Conservation (phyloP, 441 rosid species). For the Aquilaria agallochum region DNA sequence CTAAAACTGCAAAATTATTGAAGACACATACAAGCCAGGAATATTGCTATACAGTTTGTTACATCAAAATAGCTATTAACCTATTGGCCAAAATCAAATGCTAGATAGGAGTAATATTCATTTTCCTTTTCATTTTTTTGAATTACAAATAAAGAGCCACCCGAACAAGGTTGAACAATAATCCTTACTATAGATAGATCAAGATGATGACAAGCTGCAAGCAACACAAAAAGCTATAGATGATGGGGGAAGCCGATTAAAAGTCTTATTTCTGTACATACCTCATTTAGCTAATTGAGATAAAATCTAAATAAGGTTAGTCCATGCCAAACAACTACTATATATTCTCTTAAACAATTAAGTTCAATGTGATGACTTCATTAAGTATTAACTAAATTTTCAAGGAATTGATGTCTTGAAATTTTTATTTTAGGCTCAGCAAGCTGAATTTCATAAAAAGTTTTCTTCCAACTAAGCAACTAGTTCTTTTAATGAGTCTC, state of each 20-base stretch:
- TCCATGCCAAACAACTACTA: background rate
- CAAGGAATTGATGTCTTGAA: no score
- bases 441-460: no score
- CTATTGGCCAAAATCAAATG: no score
- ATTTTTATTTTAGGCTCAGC: no score
- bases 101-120: background rate
- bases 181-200: slow-evolving; percentile 93
- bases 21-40: slow-evolving; percentile 49
- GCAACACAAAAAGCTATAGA: slow-evolving; percentile 72
- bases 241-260: slow-evolving; percentile 67
- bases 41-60: slow-evolving; percentile 10
- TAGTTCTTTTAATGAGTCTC: no score
- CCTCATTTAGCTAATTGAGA: slow-evolving; percentile 7
- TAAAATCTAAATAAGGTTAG: slow-evolving; percentile 3
- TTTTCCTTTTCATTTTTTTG: slow-evolving; percentile 34
- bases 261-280: slow-evolving; percentile 36
- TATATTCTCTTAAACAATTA: background rate
- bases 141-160: slow-evolving; percentile 91
- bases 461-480: no score
- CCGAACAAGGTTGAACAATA: slow-evolving; percentile 85
- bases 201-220: slow-evolving; percentile 77
- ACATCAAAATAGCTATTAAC: no score
- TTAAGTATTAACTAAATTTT: no score
- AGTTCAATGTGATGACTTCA: no score
- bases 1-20: slow-evolving; percentile 25